phyloP scores from a whole-genome alignment of 495 filamentous ascomycete species.

The Sporormia fimetaria region DNA sequence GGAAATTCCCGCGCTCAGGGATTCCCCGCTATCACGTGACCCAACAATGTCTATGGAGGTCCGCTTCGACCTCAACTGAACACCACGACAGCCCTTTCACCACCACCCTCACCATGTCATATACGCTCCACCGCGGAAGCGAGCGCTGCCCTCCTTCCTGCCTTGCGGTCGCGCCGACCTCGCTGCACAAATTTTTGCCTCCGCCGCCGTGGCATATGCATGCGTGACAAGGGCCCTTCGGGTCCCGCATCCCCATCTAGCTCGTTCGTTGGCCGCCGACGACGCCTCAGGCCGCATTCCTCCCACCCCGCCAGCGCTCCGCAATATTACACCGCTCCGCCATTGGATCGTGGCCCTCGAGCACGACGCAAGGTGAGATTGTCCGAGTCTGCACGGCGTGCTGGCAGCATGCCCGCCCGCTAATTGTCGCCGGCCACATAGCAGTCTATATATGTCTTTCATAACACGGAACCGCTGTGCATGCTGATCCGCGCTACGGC shows the following conservation, averaged over 20 bases:
- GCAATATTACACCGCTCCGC: constrained; percentile 16
- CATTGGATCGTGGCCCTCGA: constrained; percentile 20
- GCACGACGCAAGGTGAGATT: constrained; percentile 26
- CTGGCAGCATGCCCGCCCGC: constrained; percentile 20
- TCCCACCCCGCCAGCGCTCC: constrained; percentile 6
- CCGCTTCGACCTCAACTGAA: too few species aligned
- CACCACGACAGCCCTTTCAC: too few species aligned
- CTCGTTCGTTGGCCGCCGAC: constrained; percentile 15
- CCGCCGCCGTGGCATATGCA: too few species aligned
- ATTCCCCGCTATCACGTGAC: background rate
- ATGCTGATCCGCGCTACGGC: constrained; percentile 22
- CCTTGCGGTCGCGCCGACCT: too few species aligned
- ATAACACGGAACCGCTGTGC: constrained; percentile 22
- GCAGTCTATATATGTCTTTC: constrained; percentile 19
- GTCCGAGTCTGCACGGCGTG: constrained; percentile 21
- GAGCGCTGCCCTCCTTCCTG: too few species aligned
- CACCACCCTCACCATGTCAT: too few species aligned
- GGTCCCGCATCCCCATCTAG: constrained; percentile 15
- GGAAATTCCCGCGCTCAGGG: background rate
- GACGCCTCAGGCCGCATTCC: constrained; percentile 14
- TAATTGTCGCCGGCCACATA: constrained; percentile 27
- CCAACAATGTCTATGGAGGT: too few species aligned
- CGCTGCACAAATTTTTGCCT: too few species aligned
- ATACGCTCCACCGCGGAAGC: too few species aligned
- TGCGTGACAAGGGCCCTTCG: background rate